A percentile compares a stretch with the other conserved stretches of the same genome.
These are phyloP conservation scores for Cyberlindnera xishuangbannaensis DNA, from an alignment of 805 yeast species.

Conservation along the genomic window DNA sequence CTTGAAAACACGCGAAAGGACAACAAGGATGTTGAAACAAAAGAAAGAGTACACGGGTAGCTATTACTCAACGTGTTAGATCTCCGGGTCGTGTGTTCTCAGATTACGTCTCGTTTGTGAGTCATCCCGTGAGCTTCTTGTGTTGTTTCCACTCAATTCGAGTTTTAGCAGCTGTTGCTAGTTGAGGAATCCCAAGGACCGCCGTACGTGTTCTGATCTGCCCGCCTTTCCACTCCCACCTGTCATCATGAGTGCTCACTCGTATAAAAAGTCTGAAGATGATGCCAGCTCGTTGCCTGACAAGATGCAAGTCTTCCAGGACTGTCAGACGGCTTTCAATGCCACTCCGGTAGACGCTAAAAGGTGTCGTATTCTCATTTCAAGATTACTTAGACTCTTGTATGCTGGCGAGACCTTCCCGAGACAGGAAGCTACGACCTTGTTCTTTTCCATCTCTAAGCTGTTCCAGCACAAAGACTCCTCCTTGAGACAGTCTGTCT, in stretches of 20 bases:
- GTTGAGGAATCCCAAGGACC: background rate
- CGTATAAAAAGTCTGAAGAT: constrained; percentile 82
- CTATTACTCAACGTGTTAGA: background rate
- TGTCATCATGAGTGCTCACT: constrained; percentile 64
- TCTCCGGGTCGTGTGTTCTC: background rate
- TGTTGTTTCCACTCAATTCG: too few relatives aligned
- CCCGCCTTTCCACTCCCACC: background rate
- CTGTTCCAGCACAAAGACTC: constrained; percentile 89
- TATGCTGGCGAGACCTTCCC: constrained; percentile 87
- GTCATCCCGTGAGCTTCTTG: too few relatives aligned
- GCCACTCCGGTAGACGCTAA: constrained; percentile 85
- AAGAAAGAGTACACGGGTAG: background rate
- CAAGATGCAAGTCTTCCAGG: constrained; percentile 96
- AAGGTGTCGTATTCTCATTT: constrained; percentile 76
- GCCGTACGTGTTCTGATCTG: background rate
- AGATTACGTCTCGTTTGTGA: too few relatives aligned
- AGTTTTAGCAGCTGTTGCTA: too few relatives aligned
- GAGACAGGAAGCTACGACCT: constrained; percentile 80
- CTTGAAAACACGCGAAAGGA: constrained; percentile 14
- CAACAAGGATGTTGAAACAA: constrained; percentile 5
- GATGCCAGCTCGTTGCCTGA: constrained; percentile 71
- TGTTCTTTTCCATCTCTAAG: constrained; percentile 91
- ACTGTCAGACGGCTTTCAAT: constrained; percentile 88
- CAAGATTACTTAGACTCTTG: constrained; percentile 76
- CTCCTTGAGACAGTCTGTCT: constrained; percentile 86